Conservation (phyloP, 257 asterid species). For the Solanum virginianum region DNA sequence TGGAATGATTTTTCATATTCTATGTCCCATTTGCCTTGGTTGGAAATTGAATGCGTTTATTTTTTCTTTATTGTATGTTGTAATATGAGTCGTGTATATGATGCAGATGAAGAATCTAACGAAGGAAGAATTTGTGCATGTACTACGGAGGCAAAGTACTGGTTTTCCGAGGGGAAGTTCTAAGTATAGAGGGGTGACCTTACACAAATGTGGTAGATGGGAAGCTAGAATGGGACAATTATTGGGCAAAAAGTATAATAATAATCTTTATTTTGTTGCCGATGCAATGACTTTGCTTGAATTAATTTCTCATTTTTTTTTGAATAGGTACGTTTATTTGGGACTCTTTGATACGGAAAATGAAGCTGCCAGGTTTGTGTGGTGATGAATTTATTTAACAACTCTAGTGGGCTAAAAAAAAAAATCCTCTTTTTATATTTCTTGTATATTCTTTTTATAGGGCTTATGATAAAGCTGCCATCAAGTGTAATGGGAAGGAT, state of each 20-base stretch:
- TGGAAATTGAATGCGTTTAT: not conserved
- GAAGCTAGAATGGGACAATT: slow-evolving; percentile 85
- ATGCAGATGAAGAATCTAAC: slow-evolving; percentile 65
- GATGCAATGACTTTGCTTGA: not conserved
- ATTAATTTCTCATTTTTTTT: not conserved
- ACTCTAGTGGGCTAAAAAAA: not conserved
- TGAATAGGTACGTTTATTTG: slow-evolving; percentile 68
- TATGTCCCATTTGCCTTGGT: not conserved
- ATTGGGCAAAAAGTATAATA: slow-evolving; percentile 62
- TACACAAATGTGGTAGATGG: slow-evolving; percentile 96
- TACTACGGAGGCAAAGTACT: slow-evolving; percentile 69
- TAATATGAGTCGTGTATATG: not conserved
- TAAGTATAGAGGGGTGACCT: slow-evolving; percentile 74
- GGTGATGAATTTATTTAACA: not conserved
- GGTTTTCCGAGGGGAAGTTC: slow-evolving; percentile 88
- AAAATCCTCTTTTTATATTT: not conserved
- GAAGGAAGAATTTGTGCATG: slow-evolving; percentile 88
- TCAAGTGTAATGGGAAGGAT: slow-evolving; percentile 74
- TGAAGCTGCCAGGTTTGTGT: slow-evolving; percentile 76
- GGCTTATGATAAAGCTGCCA: slow-evolving; percentile 94
- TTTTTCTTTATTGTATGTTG: not conserved
- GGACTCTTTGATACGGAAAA: slow-evolving; percentile 86
- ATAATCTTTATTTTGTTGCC: not conserved
- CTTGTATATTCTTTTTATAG: slow-evolving; percentile 10
- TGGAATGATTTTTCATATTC: not conserved